Conservation (phyloP, 1,139 yeast genomes). For the Debaryomycetaceae sp. region DNA sequence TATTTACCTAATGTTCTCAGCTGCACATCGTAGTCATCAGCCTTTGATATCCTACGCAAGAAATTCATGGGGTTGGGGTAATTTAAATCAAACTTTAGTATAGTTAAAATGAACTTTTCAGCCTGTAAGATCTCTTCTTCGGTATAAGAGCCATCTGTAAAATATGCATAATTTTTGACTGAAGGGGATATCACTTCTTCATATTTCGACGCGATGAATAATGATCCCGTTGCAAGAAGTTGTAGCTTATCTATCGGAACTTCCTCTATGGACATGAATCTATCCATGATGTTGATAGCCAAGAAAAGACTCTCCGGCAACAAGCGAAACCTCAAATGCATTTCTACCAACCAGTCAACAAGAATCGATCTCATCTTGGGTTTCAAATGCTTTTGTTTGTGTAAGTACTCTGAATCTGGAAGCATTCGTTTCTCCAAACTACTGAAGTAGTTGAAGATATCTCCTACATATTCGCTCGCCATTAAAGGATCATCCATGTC, state of each 20-base stretch:
- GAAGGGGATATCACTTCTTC: constrained; percentile 94
- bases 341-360: constrained; percentile 94
- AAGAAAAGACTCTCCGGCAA: constrained; percentile 88
- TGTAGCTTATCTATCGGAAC: constrained; percentile 86
- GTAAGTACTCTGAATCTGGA: constrained; percentile 74
- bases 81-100: constrained; percentile 73
- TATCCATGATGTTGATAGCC: constrained; percentile 86
- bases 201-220: constrained; percentile 91
- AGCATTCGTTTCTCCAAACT: constrained; percentile 71
- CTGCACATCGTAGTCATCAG: constrained; percentile 92
- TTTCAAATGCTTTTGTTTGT: constrained; percentile 70
- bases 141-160: constrained; percentile 79
- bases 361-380: constrained; percentile 87
- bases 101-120: constrained; percentile 76
- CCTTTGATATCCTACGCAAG: constrained; percentile 86
- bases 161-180: constrained; percentile 81
- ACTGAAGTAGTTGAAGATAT: constrained; percentile 77
- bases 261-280: constrained; percentile 77
- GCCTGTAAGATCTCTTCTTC: constrained; percentile 87
- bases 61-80: constrained; percentile 96
- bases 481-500: constrained; percentile 89
- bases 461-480: constrained; percentile 92
- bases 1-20: constrained; percentile 91
- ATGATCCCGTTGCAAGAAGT: constrained; percentile 83
- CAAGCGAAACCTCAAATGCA: constrained; percentile 81